Evolutionary conservation across 2,329 filamentous ascomycete genomes (phyloP).

Genomic region (Simplicillium aogashimaense): DNA sequence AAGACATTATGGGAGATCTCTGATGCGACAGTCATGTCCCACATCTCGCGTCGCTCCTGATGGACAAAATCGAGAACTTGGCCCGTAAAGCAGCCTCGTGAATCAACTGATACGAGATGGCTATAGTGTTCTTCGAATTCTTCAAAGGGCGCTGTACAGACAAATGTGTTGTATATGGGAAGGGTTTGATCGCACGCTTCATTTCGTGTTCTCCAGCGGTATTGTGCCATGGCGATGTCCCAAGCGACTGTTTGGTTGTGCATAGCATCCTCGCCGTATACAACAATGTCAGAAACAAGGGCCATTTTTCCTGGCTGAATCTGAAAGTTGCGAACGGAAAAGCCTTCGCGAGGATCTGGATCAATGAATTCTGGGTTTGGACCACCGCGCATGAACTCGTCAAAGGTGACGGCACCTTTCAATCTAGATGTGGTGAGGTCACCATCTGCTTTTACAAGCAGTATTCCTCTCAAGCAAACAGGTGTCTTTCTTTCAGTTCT

Average conservation of each 20-base stretch:
- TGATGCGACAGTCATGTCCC: conserved; percentile 78
- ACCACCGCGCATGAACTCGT: conserved; percentile 59
- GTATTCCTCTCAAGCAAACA: conserved; percentile 68
- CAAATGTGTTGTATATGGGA: conserved; percentile 76
- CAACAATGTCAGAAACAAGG: conserved; percentile 79
- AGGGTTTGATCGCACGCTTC: conserved; percentile 42
- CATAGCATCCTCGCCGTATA: conserved; percentile 70
- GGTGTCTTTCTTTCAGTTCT: conserved; percentile 59
- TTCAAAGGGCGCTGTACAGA: conserved; percentile 53
- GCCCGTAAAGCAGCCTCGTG: conserved; percentile 60
- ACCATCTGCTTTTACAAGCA: conserved; percentile 81
- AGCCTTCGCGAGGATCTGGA: conserved; percentile 78
- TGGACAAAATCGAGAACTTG: conserved; percentile 80
- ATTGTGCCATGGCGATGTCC: conserved; percentile 68
- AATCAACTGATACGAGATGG: conserved; percentile 66
- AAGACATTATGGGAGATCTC: conserved; percentile 87
- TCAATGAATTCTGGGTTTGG: conserved; percentile 59
- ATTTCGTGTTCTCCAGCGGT: conserved; percentile 60
- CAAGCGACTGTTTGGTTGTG: conserved; percentile 53
- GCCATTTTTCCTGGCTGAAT: conserved; percentile 88
- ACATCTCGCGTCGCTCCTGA: conserved; percentile 88
- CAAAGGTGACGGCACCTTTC: conserved; percentile 76
- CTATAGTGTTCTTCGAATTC: conserved; percentile 62
- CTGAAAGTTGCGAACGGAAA: conserved; percentile 94
- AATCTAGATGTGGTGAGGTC: conserved; percentile 65